These are phyloP conservation scores for Aquilaria malaccensis DNA, from an alignment of 345 rosid genomes.

Conservation along the genomic window DNA sequence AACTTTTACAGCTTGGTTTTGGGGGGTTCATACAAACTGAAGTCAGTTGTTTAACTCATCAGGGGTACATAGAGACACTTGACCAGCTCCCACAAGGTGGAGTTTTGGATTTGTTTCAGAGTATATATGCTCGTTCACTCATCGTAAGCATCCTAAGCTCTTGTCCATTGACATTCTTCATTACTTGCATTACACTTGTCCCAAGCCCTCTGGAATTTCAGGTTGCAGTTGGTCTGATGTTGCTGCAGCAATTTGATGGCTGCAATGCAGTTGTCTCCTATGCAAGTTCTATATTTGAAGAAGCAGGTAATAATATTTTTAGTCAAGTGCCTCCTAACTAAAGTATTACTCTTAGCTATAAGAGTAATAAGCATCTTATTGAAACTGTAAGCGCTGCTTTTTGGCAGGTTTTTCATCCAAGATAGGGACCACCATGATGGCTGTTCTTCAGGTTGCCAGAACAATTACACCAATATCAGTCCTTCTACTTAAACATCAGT, in stretches of 20 bases:
- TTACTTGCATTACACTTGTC: neutral
- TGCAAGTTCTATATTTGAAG: slow-evolving; percentile 30
- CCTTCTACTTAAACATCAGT: neutral
- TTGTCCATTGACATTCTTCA: neutral
- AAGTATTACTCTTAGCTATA: too few species aligned
- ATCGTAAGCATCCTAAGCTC: slow-evolving; percentile 14
- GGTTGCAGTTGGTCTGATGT: slow-evolving; percentile 77
- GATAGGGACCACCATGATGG: slow-evolving; percentile 15
- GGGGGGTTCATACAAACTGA: neutral
- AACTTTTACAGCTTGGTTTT: too few species aligned
- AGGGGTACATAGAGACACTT: slow-evolving; percentile 34
- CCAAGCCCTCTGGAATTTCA: slow-evolving; percentile 3
- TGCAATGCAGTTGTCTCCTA: slow-evolving; percentile 28
- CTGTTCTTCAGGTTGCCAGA: slow-evolving; percentile 14
- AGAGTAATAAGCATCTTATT: too few species aligned
- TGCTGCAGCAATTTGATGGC: slow-evolving; percentile 78
- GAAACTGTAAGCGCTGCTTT: too few species aligned
- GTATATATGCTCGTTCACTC: slow-evolving; percentile 36
- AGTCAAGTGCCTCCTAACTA: too few species aligned
- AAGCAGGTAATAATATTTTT: slow-evolving; percentile 24
- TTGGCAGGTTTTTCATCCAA: slow-evolving; percentile 21
- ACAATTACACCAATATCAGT: too few species aligned
- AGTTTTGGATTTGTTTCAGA: slow-evolving; percentile 30
- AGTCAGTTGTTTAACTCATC: neutral
- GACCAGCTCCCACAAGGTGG: slow-evolving; percentile 23